Evolutionary conservation across 2,329 filamentous ascomycete genomes (phyloP).

Genomic region (Paracorniculantispora psalliotae): DNA sequence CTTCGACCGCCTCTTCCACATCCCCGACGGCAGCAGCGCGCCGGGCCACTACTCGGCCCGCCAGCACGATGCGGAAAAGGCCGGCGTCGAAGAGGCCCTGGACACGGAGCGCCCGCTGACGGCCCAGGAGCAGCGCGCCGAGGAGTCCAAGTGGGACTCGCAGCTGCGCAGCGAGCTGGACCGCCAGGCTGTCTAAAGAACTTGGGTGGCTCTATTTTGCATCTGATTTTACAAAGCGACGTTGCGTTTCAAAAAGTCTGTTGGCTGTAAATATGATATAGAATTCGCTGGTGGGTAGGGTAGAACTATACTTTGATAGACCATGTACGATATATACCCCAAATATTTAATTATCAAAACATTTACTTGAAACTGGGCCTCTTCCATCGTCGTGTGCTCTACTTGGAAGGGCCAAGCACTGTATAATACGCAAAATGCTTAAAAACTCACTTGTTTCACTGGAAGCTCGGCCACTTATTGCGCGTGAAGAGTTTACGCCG

Average conservation of each 20-base stretch:
- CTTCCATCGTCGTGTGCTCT: no score
- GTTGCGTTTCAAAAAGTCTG: background rate
- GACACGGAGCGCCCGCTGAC: conserved; percentile 22
- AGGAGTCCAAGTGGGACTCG: conserved; percentile 20
- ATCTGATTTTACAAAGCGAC: conserved; percentile 1
- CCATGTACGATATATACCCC: background rate
- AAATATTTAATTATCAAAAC: background rate
- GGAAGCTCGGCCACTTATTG: no score
- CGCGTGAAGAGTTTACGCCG: no score
- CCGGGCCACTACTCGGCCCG: conserved; percentile 48
- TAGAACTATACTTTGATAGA: conserved; percentile 3
- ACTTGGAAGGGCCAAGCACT: no score
- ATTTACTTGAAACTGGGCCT: background rate
- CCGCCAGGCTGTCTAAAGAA: conserved; percentile 18
- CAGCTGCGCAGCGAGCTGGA: conserved; percentile 19
- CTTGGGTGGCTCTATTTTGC: background rate
- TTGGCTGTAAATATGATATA: background rate
- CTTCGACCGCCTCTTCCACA: conserved; percentile 70
- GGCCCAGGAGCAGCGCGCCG: conserved; percentile 14
- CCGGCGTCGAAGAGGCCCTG: conserved; percentile 22
- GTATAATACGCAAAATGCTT: no score
- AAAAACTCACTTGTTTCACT: no score
- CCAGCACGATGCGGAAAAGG: conserved; percentile 11
- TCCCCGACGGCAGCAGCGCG: conserved; percentile 63
- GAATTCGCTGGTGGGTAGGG: background rate